A percentile compares a stretch with the other conserved stretches of the same genome.
Evolutionary conservation across 1,284 basidiomycete genomes (phyloP).

Genomic region (Cutaneotrichosporon sp.): DNA sequence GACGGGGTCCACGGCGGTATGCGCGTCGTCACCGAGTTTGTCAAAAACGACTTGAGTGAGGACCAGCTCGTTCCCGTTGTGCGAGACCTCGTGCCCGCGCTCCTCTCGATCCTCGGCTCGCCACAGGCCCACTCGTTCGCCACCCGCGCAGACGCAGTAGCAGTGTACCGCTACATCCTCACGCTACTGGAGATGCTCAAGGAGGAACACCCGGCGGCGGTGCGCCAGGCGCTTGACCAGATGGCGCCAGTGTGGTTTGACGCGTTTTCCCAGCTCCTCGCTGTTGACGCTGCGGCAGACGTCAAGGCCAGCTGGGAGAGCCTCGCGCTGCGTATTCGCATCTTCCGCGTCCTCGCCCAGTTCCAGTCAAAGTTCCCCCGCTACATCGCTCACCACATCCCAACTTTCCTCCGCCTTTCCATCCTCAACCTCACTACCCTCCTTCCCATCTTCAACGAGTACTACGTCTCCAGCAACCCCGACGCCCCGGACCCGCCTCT

Average conservation of each 20-base stretch:
- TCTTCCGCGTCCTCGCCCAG: constrained; percentile 63
- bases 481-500: constrained; percentile 53
- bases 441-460: constrained; percentile 61
- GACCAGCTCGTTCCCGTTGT: constrained; percentile 86
- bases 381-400: constrained; percentile 58
- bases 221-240: constrained; percentile 71
- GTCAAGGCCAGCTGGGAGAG: constrained; percentile 67
- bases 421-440: constrained; percentile 63
- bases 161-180: constrained; percentile 86
- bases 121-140: constrained; percentile 66
- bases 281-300: constrained; percentile 59
- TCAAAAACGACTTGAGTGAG: constrained; percentile 81
- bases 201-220: constrained; percentile 78
- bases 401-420: constrained; percentile 58
- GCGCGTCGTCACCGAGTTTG: constrained; percentile 87
- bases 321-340: constrained; percentile 66
- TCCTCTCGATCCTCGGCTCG: constrained; percentile 74
- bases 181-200: constrained; percentile 89
- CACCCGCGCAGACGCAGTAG: constrained; percentile 76
- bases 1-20: constrained; percentile 86
- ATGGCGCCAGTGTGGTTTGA: constrained; percentile 85
- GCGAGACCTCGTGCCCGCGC: constrained; percentile 72
- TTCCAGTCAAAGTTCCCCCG: constrained; percentile 72
- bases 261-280: constrained; percentile 73
- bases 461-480: constrained; percentile 58